These are phyloP conservation scores for Cercospora sesami DNA, from an alignment of 2,329 filamentous ascomycete species.

Conservation along the genomic window DNA sequence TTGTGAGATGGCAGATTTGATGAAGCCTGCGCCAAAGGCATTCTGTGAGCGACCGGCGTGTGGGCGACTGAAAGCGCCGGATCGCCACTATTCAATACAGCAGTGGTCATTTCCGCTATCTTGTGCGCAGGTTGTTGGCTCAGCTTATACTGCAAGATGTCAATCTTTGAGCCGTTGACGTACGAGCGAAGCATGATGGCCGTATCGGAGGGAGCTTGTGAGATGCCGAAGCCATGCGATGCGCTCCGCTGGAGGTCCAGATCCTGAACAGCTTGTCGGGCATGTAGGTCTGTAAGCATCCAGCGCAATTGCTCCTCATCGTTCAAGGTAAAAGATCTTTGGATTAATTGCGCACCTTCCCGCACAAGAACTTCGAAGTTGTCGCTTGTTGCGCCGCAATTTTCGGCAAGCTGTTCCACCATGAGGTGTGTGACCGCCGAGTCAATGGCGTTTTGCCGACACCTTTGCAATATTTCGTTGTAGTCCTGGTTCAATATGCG, in stretches of 20 bases:
- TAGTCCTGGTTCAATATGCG: neutral
- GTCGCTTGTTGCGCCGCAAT: neutral
- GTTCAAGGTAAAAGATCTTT: neutral
- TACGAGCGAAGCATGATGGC: neutral
- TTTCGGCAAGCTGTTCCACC: constrained; percentile 4
- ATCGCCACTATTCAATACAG: neutral
- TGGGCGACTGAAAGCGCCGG: neutral
- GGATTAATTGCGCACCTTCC: constrained; percentile 5
- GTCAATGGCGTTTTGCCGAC: neutral
- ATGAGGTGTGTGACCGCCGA: neutral
- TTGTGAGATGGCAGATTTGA: neutral
- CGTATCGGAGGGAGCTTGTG: neutral
- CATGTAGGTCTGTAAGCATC: neutral
- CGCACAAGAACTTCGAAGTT: neutral
- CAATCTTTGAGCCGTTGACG: neutral
- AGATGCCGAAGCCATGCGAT: neutral
- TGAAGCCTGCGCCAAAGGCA: neutral
- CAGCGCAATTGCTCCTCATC: constrained; percentile 4
- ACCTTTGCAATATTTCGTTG: neutral
- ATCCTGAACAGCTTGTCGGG: neutral
- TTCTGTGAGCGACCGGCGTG: neutral
- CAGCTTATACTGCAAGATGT: neutral
- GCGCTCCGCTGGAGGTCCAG: neutral
- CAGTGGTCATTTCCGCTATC: neutral
- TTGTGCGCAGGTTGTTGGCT: neutral